These are phyloP conservation scores for Alternaria burnsii DNA, from an alignment of 2,329 filamentous ascomycete genomes.

Conservation along the genomic window DNA sequence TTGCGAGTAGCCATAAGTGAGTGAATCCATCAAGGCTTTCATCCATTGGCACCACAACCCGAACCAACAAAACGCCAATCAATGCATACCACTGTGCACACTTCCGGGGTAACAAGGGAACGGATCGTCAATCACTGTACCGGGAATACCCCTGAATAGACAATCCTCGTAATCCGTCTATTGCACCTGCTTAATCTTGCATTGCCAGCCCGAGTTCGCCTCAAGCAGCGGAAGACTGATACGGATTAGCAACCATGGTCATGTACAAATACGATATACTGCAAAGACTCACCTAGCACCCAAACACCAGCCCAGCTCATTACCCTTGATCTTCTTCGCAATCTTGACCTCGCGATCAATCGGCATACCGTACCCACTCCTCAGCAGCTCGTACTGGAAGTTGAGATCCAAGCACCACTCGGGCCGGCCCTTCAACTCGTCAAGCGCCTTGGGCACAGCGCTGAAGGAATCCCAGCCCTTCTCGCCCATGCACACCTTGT, in stretches of 20 bases:
- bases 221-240: constrained; percentile 81
- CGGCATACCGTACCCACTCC: constrained; percentile 98
- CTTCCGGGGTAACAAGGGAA: neutral
- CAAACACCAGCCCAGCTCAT: constrained; percentile 97
- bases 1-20: neutral
- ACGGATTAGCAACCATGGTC: too few relatives aligned
- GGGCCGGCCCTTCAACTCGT: constrained; percentile 81
- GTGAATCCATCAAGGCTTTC: neutral
- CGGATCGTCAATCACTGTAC: too few relatives aligned
- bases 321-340: constrained; percentile 97
- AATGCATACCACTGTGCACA: neutral
- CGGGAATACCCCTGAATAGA: fast-evolving
- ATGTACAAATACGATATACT: too few relatives aligned
- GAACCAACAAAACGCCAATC: neutral
- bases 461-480: constrained; percentile 81
- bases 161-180: constrained; percentile 10
- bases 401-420: constrained; percentile 95
- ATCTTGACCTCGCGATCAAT: constrained; percentile 96
- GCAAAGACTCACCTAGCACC: constrained; percentile 79
- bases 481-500: constrained; percentile 83
- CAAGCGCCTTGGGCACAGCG: constrained; percentile 76
- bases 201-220: constrained; percentile 86
- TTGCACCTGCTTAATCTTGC: constrained; percentile 77
- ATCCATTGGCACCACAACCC: neutral
- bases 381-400: constrained; percentile 92